Percentiles rank a stretch among this genome's conserved stretches.
Evolutionary conservation across 2,329 filamentous ascomycete species (phyloP).

Genomic region (Coccinonectria pachysandricola): DNA sequence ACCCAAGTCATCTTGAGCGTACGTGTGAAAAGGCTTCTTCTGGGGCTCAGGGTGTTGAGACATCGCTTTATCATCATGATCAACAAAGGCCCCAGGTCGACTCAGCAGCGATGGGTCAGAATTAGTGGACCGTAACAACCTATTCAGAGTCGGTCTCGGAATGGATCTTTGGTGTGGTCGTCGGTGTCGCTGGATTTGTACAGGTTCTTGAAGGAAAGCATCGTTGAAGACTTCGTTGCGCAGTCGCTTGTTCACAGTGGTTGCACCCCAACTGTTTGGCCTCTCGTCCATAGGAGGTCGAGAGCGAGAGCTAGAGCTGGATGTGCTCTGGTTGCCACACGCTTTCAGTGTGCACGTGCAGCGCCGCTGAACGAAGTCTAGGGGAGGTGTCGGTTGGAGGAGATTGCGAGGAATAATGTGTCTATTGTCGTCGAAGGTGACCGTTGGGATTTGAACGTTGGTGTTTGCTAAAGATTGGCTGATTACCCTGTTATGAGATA

Average conservation of each 20-base stretch:
- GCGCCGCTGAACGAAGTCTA: constrained; percentile 22
- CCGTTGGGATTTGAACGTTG: constrained; percentile 65
- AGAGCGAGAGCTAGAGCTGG: constrained; percentile 10
- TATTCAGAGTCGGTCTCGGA: constrained; percentile 39
- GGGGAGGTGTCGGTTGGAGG: constrained; percentile 48
- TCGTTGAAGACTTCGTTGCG: constrained; percentile 89
- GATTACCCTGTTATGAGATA: constrained; percentile 33
- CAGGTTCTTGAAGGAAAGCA: constrained; percentile 75
- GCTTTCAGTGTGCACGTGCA: too few species aligned
- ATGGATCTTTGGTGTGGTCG: constrained; percentile 59
- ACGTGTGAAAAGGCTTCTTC: constrained; percentile 7
- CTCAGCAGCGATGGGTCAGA: constrained; percentile 32
- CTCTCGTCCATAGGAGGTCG: constrained; percentile 41
- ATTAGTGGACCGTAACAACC: constrained; percentile 33
- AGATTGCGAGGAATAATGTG: constrained; percentile 85
- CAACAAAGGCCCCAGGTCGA: constrained; percentile 7
- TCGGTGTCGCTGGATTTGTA: constrained; percentile 69
- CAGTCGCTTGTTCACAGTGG: constrained; percentile 77
- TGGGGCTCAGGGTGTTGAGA: constrained; percentile 1
- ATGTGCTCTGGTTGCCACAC: too few species aligned
- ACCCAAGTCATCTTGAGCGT: constrained; percentile 27
- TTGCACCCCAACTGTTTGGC: constrained; percentile 75
- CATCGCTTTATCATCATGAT: constrained; percentile 2
- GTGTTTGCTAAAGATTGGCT: constrained; percentile 66
- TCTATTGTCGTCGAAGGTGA: constrained; percentile 87